Base-by-base conservation (phyloP, 2,329 filamentous ascomycete species). In the Apiospora arundinis region DNA sequence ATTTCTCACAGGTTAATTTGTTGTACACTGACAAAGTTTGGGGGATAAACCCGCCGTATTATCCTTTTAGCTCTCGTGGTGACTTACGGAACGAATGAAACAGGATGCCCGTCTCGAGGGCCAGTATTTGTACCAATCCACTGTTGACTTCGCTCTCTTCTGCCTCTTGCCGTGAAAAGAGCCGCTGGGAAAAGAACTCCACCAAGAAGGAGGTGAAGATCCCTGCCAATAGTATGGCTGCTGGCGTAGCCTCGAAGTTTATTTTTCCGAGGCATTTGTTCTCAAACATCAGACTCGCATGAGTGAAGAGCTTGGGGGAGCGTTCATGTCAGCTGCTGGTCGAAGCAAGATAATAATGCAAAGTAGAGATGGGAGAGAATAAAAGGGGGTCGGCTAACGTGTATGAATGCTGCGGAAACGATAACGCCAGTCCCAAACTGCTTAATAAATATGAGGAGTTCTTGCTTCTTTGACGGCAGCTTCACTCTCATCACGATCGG, bases 201-300 rank as follows among this genome's bases (percentile, higher is more conserved):
- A 67, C 65, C 12, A 45, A 8, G 6, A 67, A 67, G 18, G 65
- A 67, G 23, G 32, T n/a, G 40, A 67, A 28, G 11, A 67, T 21
- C 1, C 65, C 65, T 11, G 12, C 40, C 40, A 67, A 11, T 2
- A 67, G 12, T 4, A 67, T 67, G 6, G 21, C 65, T 9, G 40
- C 65, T 9, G 40, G 40, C 6, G 65, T 67, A 0, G 40, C 65
- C 32, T 67, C 65, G 12, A 25, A 67, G n/a, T 18, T 14, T 7
- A 46, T 12, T 1, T 12, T 7, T 2, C 65, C 65, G n/a, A 67
- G 6, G 9, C 65, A 67, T 46, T 46, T 14, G 42, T 32, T 67
- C 12, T 18, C 40, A 6, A 67, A 67, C 65, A 67, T 67, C n/a
- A 67, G 40, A n/a, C 40, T 67, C n/a, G 65, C 65, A 18, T 67